Evolutionary conservation across 2,329 filamentous ascomycete species (phyloP), one percentile per base, ranked within the genome.

Genomic region (Hypoxylon sp.): DNA sequence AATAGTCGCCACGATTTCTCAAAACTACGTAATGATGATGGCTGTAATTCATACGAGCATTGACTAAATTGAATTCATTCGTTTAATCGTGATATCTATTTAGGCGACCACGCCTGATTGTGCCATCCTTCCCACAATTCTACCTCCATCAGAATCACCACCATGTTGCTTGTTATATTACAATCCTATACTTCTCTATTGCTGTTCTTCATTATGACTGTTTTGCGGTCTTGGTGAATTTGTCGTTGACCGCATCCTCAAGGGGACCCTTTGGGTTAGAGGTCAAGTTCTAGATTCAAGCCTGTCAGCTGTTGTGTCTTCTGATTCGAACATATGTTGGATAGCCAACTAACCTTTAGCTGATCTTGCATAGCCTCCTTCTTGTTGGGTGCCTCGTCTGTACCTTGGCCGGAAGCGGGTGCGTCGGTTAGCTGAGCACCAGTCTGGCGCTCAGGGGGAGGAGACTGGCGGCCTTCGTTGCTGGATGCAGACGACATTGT

Each of bases 381-480:
- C 76, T 87, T 81, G 69, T 85, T 75, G 10, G 84, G 78, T n/a
- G 77, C 82, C 48, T 88, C 82, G 70, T 89, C 82, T 73, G 86
- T 83, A 51, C 87, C 86, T 73, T 89, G 84, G 62, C 89, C 87
- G 0, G 83, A 81, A n/a, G 79, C 87, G 1, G 89, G 84, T 11
- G 86, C 76, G 6, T 87, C 87, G 70, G 87, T 82, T 64, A 88
- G 80, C 82, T 96, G 93, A 60, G 83, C 80, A 65, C 87, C 90
- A 38, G 84, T 82, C 81, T 93, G 92, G 72, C 79, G 77, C 82
- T 92, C 89, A 28, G 92, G 92, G 57, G 89, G 82, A 68, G 93
- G 94, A 32, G 93, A 97, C 81, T 97, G 87, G 77, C 90, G 90
- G 79, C 92, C 91, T 80, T 87, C 80, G 76, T 75, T 73, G 17